A percentile compares a stretch with the other conserved stretches of the same genome.
Conservation (phyloP, 805 yeast species). For the Candida yuanshanica region DNA sequence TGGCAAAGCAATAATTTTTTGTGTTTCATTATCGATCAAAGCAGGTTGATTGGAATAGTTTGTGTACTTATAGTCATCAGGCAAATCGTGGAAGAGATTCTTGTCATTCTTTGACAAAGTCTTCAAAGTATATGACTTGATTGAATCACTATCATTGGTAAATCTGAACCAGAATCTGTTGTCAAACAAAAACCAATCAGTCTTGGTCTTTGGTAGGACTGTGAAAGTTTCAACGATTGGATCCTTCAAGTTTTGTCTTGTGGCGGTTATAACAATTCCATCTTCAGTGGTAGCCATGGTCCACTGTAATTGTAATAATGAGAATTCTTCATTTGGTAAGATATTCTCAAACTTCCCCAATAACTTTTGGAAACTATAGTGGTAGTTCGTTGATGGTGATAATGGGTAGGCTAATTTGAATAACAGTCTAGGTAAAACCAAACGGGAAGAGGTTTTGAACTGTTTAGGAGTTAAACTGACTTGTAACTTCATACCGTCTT, state of each 20-base stretch:
- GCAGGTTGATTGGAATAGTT: slow-evolving; percentile 15
- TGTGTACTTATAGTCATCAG: slow-evolving; percentile 14
- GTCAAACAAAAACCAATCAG: slow-evolving; percentile 35
- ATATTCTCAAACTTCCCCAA: slow-evolving; percentile 8
- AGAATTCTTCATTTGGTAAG: slow-evolving; percentile 9
- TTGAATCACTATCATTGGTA: slow-evolving; percentile 4
- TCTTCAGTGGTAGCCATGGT: neutral
- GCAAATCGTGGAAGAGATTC: slow-evolving; percentile 1
- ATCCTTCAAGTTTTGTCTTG: slow-evolving; percentile 18
- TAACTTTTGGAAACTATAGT: slow-evolving; percentile 19
- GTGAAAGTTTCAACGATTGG: slow-evolving; percentile 9
- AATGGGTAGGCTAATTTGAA: slow-evolving; percentile 24
- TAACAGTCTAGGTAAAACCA: slow-evolving; percentile 21
- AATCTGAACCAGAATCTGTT: slow-evolving; percentile 33
- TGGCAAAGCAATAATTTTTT: slow-evolving; percentile 13
- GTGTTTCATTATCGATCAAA: slow-evolving; percentile 8
- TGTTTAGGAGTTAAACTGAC: slow-evolving; percentile 16
- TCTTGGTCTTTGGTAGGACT: slow-evolving; percentile 16
- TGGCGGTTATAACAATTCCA: slow-evolving; percentile 3
- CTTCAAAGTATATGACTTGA: slow-evolving; percentile 12
- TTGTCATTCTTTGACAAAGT: slow-evolving; percentile 12
- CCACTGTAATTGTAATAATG: slow-evolving; percentile 23
- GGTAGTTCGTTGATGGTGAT: slow-evolving; percentile 24
- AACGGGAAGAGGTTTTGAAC: slow-evolving; percentile 12
- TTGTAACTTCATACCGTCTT: slow-evolving; percentile 6